phyloP scores from a whole-genome alignment of 73 alveolate species.

The Tetrahymena thermophila region DNA sequence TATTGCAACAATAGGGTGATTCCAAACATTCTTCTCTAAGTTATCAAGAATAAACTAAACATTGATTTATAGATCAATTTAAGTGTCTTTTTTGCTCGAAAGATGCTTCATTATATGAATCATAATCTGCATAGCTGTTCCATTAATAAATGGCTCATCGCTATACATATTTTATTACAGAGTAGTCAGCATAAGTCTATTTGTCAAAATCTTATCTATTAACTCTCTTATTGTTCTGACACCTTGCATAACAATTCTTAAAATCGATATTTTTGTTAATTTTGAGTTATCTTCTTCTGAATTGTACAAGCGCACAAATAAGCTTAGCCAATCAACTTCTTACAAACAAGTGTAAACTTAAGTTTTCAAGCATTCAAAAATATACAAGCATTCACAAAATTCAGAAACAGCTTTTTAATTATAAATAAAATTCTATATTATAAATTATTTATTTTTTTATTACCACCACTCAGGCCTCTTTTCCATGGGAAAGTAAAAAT shows the following conservation, averaged over 20 bases:
- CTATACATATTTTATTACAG: conserved; percentile 29
- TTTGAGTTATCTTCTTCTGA: conserved; percentile 53
- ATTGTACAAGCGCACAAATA: conserved; percentile 35
- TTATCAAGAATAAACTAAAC: conserved; percentile 46
- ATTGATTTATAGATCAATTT: conserved; percentile 46
- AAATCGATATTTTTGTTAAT: conserved; percentile 57
- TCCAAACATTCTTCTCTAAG: conserved; percentile 53
- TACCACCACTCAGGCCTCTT: conserved; percentile 57
- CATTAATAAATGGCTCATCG: conserved; percentile 50
- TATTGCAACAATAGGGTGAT: conserved; percentile 51
- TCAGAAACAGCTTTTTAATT: not conserved
- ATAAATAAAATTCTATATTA: not conserved
- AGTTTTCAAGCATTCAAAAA: conserved; percentile 55
- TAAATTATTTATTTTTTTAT: not conserved
- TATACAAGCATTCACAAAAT: conserved; percentile 51
- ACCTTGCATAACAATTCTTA: conserved; percentile 78
- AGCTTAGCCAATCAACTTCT: conserved; percentile 52
- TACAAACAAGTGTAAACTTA: conserved; percentile 21
- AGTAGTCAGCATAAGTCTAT: conserved; percentile 16
- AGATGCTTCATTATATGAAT: conserved; percentile 47
- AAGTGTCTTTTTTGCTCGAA: conserved; percentile 36
- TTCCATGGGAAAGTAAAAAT: conserved; percentile 92
- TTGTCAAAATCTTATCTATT: conserved; percentile 36
- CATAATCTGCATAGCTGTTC: conserved; percentile 51
- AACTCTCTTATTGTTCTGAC: conserved; percentile 75